A percentile compares a stretch with the other conserved stretches of the same genome.
These are phyloP conservation scores for Globisporangium emineosum DNA, from an alignment of 352 stramenopile genomes.

Conservation along the genomic window DNA sequence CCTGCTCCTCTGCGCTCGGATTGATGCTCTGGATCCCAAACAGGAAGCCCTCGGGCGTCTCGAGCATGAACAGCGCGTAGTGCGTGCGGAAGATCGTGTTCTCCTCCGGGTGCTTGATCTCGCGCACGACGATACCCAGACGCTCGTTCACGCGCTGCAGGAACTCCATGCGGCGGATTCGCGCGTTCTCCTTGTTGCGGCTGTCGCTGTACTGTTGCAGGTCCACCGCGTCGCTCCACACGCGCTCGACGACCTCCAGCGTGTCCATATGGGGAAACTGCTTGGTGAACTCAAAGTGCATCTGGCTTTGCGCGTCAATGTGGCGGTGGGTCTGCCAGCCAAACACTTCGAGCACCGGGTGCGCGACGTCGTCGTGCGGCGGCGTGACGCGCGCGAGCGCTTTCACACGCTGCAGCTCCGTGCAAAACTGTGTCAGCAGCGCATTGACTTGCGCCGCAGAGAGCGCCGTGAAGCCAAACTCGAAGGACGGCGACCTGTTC, in stretches of 20 bases:
- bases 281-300: slow-evolving; percentile 42
- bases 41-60: slow-evolving; percentile 20
- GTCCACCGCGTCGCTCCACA: slow-evolving; percentile 29
- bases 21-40: slow-evolving; percentile 37
- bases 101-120: slow-evolving; percentile 30
- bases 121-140: slow-evolving; percentile 29
- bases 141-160: slow-evolving; percentile 30
- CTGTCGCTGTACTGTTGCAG: slow-evolving; percentile 17
- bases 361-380: neutral
- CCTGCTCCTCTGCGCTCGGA: slow-evolving; percentile 19
- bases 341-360: slow-evolving; percentile 27
- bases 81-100: slow-evolving; percentile 36
- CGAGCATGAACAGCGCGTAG: slow-evolving; percentile 27
- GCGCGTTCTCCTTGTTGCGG: slow-evolving; percentile 12
- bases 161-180: slow-evolving; percentile 31
- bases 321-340: slow-evolving; percentile 34
- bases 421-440: slow-evolving; percentile 20
- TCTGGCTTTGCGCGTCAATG: slow-evolving; percentile 29
- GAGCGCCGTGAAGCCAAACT: slow-evolving; percentile 24
- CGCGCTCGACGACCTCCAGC: slow-evolving; percentile 22
- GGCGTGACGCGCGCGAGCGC: neutral
- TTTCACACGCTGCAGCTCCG: slow-evolving; percentile 23
- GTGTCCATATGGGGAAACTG: slow-evolving; percentile 25
- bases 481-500: neutral
- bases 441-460: slow-evolving; percentile 6